Conservation (phyloP, 2,329 filamentous ascomycete genomes). For the Alternaria incomplexa region DNA sequence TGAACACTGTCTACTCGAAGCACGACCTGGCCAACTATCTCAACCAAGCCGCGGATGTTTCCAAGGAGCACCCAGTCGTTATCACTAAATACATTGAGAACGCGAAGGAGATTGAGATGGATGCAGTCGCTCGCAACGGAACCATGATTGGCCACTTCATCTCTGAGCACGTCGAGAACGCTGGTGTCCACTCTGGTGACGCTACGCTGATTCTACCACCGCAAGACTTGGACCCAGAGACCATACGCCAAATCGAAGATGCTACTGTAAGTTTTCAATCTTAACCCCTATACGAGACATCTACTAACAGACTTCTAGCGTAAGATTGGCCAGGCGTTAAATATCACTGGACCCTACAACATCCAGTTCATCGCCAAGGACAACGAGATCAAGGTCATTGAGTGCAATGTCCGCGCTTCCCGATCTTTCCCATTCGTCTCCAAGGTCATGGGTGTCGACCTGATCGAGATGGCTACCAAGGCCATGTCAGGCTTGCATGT, state of each 20-base stretch:
- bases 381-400: conserved; percentile 99
- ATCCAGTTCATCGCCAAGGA: conserved; percentile 99
- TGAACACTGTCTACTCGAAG: conserved; percentile 99
- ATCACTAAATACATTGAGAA: conserved; percentile 99
- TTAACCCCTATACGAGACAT: too few relatives aligned
- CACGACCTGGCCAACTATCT: conserved; percentile 89
- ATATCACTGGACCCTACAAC: conserved; percentile 97
- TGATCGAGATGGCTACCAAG: conserved; percentile 98
- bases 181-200: conserved; percentile 97
- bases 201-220: conserved; percentile 94
- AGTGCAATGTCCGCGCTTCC: conserved; percentile 96
- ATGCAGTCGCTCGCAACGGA: conserved; percentile 90
- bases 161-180: conserved; percentile 98
- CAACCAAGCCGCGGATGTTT: conserved; percentile 89
- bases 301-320: too few relatives aligned
- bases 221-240: conserved; percentile 88
- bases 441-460: conserved; percentile 96
- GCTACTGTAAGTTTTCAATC: too few relatives aligned
- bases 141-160: conserved; percentile 94
- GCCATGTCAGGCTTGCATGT: conserved; percentile 89
- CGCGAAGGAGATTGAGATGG: conserved; percentile 99
- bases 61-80: conserved; percentile 92
- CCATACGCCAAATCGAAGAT: conserved; percentile 88
- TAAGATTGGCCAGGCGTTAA: too few relatives aligned
- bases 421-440: conserved; percentile 98